Conservation (phyloP, 345 rosid species). For the Crucihimalaya himalaica region DNA sequence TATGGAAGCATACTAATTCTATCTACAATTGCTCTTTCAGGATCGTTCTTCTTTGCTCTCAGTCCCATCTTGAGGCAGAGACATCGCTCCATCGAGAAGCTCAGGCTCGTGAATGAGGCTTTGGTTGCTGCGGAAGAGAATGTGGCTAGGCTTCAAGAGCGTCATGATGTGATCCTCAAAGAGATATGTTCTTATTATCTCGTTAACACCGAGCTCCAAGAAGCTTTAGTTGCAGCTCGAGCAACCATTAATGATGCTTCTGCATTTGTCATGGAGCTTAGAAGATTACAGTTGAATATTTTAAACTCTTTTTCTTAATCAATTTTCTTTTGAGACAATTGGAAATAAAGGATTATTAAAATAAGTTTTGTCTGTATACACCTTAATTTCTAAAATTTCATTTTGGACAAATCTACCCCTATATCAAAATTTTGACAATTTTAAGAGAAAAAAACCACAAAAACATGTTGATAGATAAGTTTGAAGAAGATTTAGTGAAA, state of each 20-base stretch:
- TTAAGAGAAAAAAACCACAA: too few relatives aligned
- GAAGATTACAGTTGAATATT: constrained; percentile 54
- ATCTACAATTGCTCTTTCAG: constrained; percentile 51
- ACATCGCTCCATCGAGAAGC: constrained; percentile 49
- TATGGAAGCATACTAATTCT: constrained; percentile 38
- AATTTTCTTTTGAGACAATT: too few relatives aligned
- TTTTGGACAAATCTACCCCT: too few relatives aligned
- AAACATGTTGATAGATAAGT: too few relatives aligned
- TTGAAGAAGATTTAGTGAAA: too few relatives aligned
- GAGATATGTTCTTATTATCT: constrained; percentile 52
- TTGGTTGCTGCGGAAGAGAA: constrained; percentile 57
- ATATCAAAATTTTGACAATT: too few relatives aligned
- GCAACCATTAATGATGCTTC: constrained; percentile 53
- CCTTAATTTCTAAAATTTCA: too few relatives aligned
- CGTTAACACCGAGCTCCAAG: constrained; percentile 50
- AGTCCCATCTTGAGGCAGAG: constrained; percentile 43
- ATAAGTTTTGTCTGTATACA: too few relatives aligned
- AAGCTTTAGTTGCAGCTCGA: constrained; percentile 49
- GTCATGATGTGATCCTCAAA: constrained; percentile 55
- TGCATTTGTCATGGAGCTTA: constrained; percentile 47
- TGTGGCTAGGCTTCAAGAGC: constrained; percentile 49
- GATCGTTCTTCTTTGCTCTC: constrained; percentile 41
- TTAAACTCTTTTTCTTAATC: constrained; percentile 43
- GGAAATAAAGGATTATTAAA: too few relatives aligned
- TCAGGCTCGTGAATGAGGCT: constrained; percentile 54